Evolutionary conservation across 2,329 filamentous ascomycete species (phyloP).

Genomic region (Calonectria ilicicola): DNA sequence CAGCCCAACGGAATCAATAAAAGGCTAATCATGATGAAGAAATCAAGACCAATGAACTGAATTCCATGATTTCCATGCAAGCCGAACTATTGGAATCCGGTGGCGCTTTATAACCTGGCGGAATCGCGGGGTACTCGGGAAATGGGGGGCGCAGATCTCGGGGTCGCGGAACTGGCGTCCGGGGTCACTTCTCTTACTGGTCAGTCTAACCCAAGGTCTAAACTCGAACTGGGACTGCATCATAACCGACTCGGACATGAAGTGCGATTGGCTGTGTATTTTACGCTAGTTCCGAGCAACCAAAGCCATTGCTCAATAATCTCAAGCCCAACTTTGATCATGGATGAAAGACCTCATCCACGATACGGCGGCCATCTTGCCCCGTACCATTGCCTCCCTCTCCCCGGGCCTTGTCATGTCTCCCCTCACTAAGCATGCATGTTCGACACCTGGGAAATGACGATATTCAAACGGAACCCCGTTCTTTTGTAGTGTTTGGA

Average conservation of each 20-base stretch:
- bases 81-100: not conserved
- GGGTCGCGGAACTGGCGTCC: not conserved
- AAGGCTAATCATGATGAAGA: not conserved
- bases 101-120: not conserved
- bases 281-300: no score
- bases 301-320: not conserved
- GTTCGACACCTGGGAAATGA: conserved; percentile 58
- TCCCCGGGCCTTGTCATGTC: conserved; percentile 51
- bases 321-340: not conserved
- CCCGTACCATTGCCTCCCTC: conserved; percentile 55
- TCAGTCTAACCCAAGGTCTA: not conserved
- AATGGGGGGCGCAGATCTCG: not conserved
- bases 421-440: conserved; percentile 56
- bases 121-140: not conserved
- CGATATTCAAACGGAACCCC: conserved; percentile 57
- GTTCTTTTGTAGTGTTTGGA: conserved; percentile 49
- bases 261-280: no score
- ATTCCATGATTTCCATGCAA: not conserved
- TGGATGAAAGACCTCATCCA: conserved; percentile 50
- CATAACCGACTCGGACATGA: not conserved
- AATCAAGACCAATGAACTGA: not conserved
- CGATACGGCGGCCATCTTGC: conserved; percentile 55
- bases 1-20: not conserved
- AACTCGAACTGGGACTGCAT: not conserved
- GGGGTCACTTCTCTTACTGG: not conserved